Conservation (phyloP, 2,329 filamentous ascomycete species). For the Venturiaceae sp. region DNA sequence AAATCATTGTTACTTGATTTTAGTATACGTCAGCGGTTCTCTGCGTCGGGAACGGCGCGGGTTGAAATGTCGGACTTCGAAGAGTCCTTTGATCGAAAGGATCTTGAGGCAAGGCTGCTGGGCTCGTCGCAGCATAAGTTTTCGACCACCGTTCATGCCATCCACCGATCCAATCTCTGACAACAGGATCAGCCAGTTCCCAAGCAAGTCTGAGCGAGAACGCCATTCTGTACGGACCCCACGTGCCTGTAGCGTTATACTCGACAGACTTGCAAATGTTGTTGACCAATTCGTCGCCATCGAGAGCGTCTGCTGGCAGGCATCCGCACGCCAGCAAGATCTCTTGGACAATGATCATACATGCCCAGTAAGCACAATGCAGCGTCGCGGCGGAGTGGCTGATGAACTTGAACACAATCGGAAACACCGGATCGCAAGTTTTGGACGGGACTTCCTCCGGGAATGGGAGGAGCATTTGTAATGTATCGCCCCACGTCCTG, state of each 20-base stretch:
- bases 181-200: not conserved
- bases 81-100: not conserved
- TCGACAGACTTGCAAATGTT: constrained; percentile 6
- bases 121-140: constrained; percentile 4
- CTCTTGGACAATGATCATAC: constrained; percentile 1
- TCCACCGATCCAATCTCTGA: not conserved
- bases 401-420: not conserved
- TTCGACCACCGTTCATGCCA: constrained; percentile 1
- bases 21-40: not conserved
- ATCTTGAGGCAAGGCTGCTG: not conserved
- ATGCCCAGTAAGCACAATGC: not conserved
- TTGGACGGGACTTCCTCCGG: not conserved
- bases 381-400: not conserved
- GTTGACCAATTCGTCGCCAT: not conserved
- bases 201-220: constrained; percentile 1
- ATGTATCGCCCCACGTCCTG: not conserved
- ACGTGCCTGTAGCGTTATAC: not conserved
- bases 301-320: not conserved
- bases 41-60: not conserved
- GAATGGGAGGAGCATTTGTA: not conserved
- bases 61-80: not conserved
- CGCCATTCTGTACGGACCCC: not conserved
- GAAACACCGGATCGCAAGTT: constrained; percentile 1
- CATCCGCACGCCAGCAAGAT: not conserved
- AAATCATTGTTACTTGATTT: not conserved